phyloP scores from a whole-genome alignment of 2,329 filamentous ascomycete species.

The Lachnellula cervina region DNA sequence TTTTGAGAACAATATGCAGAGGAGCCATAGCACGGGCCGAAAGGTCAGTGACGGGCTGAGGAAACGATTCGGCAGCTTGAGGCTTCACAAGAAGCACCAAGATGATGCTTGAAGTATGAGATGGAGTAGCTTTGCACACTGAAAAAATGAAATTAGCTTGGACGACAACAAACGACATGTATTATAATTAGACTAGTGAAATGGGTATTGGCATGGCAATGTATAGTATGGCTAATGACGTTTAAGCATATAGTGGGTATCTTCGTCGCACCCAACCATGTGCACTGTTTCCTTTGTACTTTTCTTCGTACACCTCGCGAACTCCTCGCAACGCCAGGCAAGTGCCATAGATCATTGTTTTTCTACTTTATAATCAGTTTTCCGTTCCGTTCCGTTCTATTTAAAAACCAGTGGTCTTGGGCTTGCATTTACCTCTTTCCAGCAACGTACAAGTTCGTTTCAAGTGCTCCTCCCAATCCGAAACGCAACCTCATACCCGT shows the following conservation, averaged over 20 bases:
- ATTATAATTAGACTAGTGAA: not conserved
- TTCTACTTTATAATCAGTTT: not conserved
- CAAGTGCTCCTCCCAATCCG: constrained; percentile 2
- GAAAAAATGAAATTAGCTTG: not conserved
- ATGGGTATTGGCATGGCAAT: not conserved
- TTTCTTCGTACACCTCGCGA: not conserved
- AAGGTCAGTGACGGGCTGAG: constrained; percentile 47
- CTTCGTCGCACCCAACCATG: not conserved
- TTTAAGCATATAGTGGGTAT: not conserved
- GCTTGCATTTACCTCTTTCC: too few relatives aligned
- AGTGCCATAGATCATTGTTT: not conserved
- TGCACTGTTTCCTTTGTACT: not conserved
- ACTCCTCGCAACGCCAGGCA: too few relatives aligned
- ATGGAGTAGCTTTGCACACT: not conserved
- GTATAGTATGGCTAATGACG: constrained; percentile 5
- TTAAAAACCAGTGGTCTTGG: not conserved
- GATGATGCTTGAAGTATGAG: not conserved
- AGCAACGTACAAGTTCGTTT: not conserved
- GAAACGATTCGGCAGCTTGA: constrained; percentile 49
- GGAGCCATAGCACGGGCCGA: constrained; percentile 37
- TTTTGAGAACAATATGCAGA: constrained; percentile 15
- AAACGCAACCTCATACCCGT: constrained; percentile 7
- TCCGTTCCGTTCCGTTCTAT: not conserved
- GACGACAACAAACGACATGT: not conserved
- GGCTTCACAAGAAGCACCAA: constrained; percentile 34